Base-by-base conservation (phyloP, 176 grass and related monocot genomes). In the Phragmites australis region DNA sequence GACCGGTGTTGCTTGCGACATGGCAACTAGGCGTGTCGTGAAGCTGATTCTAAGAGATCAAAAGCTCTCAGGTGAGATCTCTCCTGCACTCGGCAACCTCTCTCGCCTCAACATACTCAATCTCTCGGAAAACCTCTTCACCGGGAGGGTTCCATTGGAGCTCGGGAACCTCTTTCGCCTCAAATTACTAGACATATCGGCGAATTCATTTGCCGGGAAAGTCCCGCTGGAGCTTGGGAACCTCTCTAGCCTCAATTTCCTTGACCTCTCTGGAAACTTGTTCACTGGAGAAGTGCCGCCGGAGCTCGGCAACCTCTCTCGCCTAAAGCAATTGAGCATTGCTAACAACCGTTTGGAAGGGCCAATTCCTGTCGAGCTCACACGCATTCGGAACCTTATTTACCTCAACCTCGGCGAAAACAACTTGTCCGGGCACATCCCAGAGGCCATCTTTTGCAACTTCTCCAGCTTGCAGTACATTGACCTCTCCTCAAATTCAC, bases 361-460 rank as follows among this genome's bases (percentile, higher is more conserved):
- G 0, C 7, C 71, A 6, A 86, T 99, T 37, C 92, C 92, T 5
- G 16, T 48, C 6, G 90, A 93, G 81, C 75, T 95, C 30, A 88
- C 90, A 5, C 77, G 73, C 53, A 83, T 74, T 6, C 83, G 16
- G 43, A 19, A 49, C 22, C 63, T 99, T 17, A 45, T 39, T 1
- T 99, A 99, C 56, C 77, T 99, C 64, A 91, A 93, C 80, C 68
- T 99, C 54, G 88, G 93, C 1, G 61, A 48, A 23, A 99, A 99
- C 86, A 81, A 78, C 42, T 57, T 95, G 81, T 82, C 88, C 1
- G 88, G 86, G 41, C 32, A 2, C 54, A 89, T 94, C 55, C 90
- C 96, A 23, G 62, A 49, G 72, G 86, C 88, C 41, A 58, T 99
- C 23, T 91, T 95, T 71, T 91, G 96, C 78, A 99, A 99, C 49